These are phyloP conservation scores for Trichosporon asahii DNA, from an alignment of 1,284 basidiomycete genomes.

Conservation along the genomic window DNA sequence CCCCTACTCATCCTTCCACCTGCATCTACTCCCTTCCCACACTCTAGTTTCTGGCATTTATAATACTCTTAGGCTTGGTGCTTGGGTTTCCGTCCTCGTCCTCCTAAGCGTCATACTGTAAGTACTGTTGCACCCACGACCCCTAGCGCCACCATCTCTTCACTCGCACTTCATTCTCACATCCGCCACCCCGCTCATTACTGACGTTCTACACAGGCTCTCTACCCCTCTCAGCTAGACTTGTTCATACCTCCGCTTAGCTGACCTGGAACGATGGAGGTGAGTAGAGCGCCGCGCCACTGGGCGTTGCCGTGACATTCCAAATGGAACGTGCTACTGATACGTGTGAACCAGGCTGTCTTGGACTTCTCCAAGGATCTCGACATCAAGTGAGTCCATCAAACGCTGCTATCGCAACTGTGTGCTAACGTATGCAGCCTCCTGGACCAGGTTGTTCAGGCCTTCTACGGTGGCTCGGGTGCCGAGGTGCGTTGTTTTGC, in stretches of 20 bases:
- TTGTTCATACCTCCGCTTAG: neutral
- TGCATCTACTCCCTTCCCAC: neutral
- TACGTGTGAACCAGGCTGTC: slow-evolving; percentile 59
- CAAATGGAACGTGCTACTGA: slow-evolving; percentile 19
- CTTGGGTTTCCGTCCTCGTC: neutral
- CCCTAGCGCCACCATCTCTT: slow-evolving; percentile 6
- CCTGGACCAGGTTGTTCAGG: slow-evolving; percentile 78
- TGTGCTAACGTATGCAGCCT: slow-evolving; percentile 51
- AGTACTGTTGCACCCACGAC: neutral
- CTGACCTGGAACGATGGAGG: slow-evolving; percentile 38
- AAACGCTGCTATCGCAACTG: neutral
- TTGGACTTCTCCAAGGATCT: slow-evolving; percentile 83
- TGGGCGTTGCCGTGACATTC: neutral
- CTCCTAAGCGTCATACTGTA: neutral
- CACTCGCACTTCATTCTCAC: neutral
- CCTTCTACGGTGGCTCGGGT: slow-evolving; percentile 75
- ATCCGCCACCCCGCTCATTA: neutral
- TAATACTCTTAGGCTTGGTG: neutral
- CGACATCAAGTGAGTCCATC: slow-evolving; percentile 59
- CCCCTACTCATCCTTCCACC: neutral
- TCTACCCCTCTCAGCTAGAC: neutral
- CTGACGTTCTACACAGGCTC: neutral
- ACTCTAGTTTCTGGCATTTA: neutral
- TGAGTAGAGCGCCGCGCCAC: slow-evolving; percentile 22
- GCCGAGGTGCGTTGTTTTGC: slow-evolving; percentile 60